Evolutionary conservation across 768 basidiomycete genomes (phyloP).

Genomic region (Suillus cothurnatus): DNA sequence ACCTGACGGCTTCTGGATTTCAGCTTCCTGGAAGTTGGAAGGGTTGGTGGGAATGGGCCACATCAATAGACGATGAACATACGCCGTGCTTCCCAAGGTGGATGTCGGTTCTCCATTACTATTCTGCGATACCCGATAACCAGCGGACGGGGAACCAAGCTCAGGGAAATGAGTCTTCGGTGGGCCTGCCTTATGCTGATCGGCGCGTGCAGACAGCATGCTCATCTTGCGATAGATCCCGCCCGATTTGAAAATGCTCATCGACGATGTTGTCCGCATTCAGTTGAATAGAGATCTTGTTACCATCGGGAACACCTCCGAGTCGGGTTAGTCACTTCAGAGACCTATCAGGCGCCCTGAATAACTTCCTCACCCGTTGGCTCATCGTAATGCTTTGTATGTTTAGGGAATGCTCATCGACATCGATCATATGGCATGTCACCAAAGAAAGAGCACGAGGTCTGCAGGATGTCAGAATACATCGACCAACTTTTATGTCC

Average conservation of each 20-base stretch:
- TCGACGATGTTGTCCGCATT: slow-evolving; percentile 26
- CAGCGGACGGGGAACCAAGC: not conserved
- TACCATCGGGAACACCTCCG: slow-evolving; percentile 11
- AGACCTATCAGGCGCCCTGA: not conserved
- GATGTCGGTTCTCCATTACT: slow-evolving; percentile 27
- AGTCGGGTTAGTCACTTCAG: slow-evolving; percentile 15
- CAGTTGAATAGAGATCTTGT: slow-evolving; percentile 27
- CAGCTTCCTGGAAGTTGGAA: slow-evolving; percentile 27
- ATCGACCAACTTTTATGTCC: slow-evolving; percentile 38
- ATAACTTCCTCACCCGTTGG: slow-evolving; percentile 6
- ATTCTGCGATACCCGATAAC: slow-evolving; percentile 1
- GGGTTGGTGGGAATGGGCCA: slow-evolving; percentile 43
- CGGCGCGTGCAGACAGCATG: not conserved
- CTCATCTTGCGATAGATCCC: slow-evolving; percentile 23
- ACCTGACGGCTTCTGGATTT: slow-evolving; percentile 30
- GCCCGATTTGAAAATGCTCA: slow-evolving; percentile 19
- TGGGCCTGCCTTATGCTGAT: not conserved
- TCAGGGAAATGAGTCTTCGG: slow-evolving; percentile 1
- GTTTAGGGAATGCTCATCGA: slow-evolving; percentile 12
- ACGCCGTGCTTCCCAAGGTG: slow-evolving; percentile 23
- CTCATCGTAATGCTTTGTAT: not conserved
- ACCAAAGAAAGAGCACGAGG: slow-evolving; percentile 78
- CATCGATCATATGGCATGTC: slow-evolving; percentile 54
- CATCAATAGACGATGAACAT: slow-evolving; percentile 15
- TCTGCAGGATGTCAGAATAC: slow-evolving; percentile 61